These are phyloP conservation scores for Rhodamnia argentea DNA, from an alignment of 345 rosid genomes.

Conservation along the genomic window DNA sequence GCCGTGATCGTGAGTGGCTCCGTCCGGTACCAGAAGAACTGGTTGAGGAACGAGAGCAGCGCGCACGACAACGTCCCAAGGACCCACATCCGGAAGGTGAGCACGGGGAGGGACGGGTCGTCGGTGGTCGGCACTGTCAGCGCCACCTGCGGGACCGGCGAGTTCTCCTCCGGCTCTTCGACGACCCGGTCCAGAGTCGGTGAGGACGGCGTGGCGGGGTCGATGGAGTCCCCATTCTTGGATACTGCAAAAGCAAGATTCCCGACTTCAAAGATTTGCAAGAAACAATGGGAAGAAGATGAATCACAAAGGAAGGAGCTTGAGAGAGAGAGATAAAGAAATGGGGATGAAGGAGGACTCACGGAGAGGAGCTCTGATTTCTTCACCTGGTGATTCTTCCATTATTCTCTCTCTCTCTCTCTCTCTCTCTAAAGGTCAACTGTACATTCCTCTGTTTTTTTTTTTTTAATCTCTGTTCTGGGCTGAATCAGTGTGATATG, in stretches of 20 bases:
- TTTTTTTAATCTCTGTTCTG: neutral
- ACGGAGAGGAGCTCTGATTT: conserved; percentile 38
- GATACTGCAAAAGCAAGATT: conserved; percentile 7
- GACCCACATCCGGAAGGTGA: conserved; percentile 94
- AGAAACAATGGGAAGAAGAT: neutral
- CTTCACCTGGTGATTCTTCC: conserved; percentile 15
- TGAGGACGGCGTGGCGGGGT: conserved; percentile 7
- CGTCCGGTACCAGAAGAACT: conserved; percentile 92
- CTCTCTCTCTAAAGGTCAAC: neutral
- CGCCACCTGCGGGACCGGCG: conserved; percentile 86
- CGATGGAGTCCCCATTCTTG: conserved; percentile 3
- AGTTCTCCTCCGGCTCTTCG: conserved; percentile 45
- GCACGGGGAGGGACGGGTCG: conserved; percentile 73
- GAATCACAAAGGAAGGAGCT: no score
- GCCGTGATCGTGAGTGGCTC: conserved; percentile 92
- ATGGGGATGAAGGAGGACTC: conserved; percentile 1
- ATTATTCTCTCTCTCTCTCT: neutral
- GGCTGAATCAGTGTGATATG: neutral
- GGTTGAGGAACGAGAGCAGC: conserved; percentile 78
- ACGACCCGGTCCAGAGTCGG: neutral
- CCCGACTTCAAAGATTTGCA: neutral
- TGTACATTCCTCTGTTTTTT: neutral
- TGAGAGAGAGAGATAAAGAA: neutral
- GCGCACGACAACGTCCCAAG: conserved; percentile 69
- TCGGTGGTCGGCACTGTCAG: conserved; percentile 82